Percentiles rank a stretch among this genome's conserved stretches.
phyloP scores from a whole-genome alignment of 805 yeast species.

The Candida xiaguanensis region DNA sequence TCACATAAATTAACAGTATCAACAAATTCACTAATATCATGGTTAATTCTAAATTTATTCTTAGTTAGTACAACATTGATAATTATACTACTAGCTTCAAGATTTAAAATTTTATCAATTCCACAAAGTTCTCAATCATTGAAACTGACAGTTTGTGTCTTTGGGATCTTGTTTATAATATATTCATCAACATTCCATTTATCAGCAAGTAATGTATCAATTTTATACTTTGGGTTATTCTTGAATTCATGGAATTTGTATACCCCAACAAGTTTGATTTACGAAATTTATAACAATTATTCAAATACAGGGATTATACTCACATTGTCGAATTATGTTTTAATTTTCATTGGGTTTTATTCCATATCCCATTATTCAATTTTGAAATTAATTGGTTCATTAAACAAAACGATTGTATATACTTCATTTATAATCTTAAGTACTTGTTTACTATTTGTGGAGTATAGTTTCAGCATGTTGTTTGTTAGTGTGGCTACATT shows the following conservation, averaged over 20 bases:
- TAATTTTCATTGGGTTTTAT: slow-evolving; percentile 9
- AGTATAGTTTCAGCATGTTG: slow-evolving; percentile 16
- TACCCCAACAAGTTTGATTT: slow-evolving; percentile 24
- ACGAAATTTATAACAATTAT: slow-evolving; percentile 19
- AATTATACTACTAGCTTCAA: not conserved
- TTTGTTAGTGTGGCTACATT: slow-evolving; percentile 24
- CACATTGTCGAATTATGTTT: slow-evolving; percentile 14
- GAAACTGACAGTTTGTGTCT: not conserved
- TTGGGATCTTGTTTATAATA: slow-evolving; percentile 11
- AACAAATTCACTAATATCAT: not conserved
- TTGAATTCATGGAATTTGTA: slow-evolving; percentile 27
- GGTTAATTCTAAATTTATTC: slow-evolving; percentile 8
- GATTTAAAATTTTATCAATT: slow-evolving; percentile 3
- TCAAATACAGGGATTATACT: slow-evolving; percentile 3
- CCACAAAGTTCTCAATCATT: not conserved
- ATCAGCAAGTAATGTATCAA: slow-evolving; percentile 22
- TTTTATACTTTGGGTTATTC: slow-evolving; percentile 26
- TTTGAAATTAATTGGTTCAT: slow-evolving; percentile 3
- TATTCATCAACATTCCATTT: slow-evolving; percentile 21
- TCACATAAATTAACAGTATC: slow-evolving; percentile 17
- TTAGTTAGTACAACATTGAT: slow-evolving; percentile 1
- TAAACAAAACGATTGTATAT: slow-evolving; percentile 6
- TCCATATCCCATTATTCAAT: slow-evolving; percentile 3
- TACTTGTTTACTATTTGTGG: not conserved
- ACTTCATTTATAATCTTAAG: slow-evolving; percentile 1